Evolutionary conservation across 2,329 filamentous ascomycete genomes (phyloP), one percentile per base, ranked within the genome.

Genomic region (Neurospora crassa): DNA sequence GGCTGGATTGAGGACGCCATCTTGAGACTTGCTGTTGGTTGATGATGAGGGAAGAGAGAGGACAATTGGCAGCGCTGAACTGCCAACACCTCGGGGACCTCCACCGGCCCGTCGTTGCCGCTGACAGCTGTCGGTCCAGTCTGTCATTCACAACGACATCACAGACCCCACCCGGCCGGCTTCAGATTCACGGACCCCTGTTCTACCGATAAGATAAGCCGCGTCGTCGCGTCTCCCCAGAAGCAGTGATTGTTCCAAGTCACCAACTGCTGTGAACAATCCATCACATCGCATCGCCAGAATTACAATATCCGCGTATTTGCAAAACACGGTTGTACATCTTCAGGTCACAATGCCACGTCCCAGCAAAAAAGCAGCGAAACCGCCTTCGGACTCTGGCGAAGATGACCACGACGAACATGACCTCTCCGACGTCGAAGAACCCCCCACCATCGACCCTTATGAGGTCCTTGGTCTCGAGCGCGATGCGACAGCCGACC

Each of bases 401-500:
- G 14, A 63, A 34, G 53, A 63, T 18, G 53, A 63, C 14, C 24
- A 63, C 3, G 53, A 34, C 8, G 53, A 79, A 24, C 86, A 90
- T 68, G 87, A 91, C 45, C 77, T 85, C 29, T 74, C 83, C 34
- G 83, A 87, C 37, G 72, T 69, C 68, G 85, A 84, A 71, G 86
- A 88, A 45, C 90, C 88, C 1, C 91, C 92, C 0, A 78, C 78
- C 20, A 89, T 91, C 63, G 84, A 92, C 76, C 95, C 96, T 0
- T 99, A 99, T 78, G 87, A 90, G 76, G 88, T 95, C 70, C 89
- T 99, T 10, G 87, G 85, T 29, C 80, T 99, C 53, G 86, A 90
- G 45, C 88, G 88, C 73, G 84, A 87, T 69, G 94, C 94, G 16
- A 92, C 91, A 0, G 83, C 89, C 53, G 89, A 93, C 73, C 88